Evolutionary conservation across 257 asterid species (phyloP).

Genomic region (Salvia miltiorrhiza): DNA sequence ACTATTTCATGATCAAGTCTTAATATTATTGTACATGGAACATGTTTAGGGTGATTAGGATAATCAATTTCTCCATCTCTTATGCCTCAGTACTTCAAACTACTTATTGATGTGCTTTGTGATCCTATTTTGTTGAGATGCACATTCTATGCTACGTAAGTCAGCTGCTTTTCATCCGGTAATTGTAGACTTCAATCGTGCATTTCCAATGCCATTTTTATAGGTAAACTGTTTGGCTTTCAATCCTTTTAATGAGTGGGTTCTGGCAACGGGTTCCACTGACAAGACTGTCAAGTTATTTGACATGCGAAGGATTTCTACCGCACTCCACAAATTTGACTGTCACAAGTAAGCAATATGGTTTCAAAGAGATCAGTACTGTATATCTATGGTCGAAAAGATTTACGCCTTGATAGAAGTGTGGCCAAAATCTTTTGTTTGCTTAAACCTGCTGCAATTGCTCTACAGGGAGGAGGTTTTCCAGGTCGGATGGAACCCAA

Average conservation of each 20-base stretch:
- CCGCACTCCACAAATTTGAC: background rate
- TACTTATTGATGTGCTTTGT: background rate
- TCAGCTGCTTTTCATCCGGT: background rate
- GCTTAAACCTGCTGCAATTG: background rate
- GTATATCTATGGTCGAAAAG: background rate
- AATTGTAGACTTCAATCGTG: background rate
- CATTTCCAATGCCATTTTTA: background rate
- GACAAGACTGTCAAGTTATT: slow-evolving; percentile 37
- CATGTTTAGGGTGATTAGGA: background rate
- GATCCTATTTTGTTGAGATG: background rate
- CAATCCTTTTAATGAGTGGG: slow-evolving; percentile 87
- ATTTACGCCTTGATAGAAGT: background rate
- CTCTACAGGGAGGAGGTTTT: slow-evolving; percentile 1
- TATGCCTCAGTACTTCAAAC: background rate
- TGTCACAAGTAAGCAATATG: background rate
- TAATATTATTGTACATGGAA: background rate
- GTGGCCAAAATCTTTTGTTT: background rate
- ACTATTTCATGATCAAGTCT: background rate
- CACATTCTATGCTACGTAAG: background rate
- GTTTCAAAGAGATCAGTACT: background rate
- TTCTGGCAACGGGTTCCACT: slow-evolving; percentile 90
- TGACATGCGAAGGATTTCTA: background rate
- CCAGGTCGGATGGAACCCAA: slow-evolving; percentile 21
- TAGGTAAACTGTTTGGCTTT: background rate
- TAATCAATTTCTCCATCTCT: background rate